Evolutionary conservation across 495 filamentous ascomycete genomes (phyloP).

Genomic region (Penicilliopsis zonata): DNA sequence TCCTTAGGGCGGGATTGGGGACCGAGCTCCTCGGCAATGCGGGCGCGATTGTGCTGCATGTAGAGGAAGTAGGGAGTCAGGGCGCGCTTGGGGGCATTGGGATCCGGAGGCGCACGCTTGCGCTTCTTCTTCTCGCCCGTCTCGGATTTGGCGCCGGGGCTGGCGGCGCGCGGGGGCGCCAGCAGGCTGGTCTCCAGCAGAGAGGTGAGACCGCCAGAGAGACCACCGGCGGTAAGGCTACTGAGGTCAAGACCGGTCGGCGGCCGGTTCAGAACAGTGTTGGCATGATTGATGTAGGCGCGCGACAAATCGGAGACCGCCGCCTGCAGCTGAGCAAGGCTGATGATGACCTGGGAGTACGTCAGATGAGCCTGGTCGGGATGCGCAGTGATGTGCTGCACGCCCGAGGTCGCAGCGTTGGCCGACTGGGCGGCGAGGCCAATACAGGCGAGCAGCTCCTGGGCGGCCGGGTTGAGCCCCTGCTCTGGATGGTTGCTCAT

Average conservation of each 20-base stretch:
- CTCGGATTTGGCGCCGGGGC: conserved; percentile 28
- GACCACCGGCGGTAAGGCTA: conserved; percentile 36
- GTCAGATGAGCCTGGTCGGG: conserved; percentile 9
- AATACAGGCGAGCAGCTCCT: conserved; percentile 4
- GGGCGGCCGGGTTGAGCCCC: conserved; percentile 9
- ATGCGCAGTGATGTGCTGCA: conserved; percentile 1
- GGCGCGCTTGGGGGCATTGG: conserved; percentile 88
- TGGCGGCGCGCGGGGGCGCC: conserved; percentile 21
- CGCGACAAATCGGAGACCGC: conserved; percentile 61
- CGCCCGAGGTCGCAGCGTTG: conserved; percentile 4
- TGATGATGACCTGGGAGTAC: conserved; percentile 50
- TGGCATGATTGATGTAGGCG: conserved; percentile 74
- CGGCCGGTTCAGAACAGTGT: conserved; percentile 60
- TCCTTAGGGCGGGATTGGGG: conserved; percentile 59
- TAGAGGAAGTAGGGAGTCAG: conserved; percentile 91
- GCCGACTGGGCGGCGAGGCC: conserved; percentile 2
- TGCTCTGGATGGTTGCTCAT: conserved; percentile 8
- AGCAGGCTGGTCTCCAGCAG: conserved; percentile 31
- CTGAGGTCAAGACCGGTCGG: conserved; percentile 36
- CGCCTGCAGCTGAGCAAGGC: conserved; percentile 59
- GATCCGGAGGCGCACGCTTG: conserved; percentile 73
- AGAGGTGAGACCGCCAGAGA: conserved; percentile 34
- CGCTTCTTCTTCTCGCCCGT: conserved; percentile 66
- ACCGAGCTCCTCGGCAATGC: conserved; percentile 67
- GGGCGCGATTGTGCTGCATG: conserved; percentile 68